Base-by-base conservation (phyloP, 345 rosid species). In the Toxicodendron radicans region DNA sequence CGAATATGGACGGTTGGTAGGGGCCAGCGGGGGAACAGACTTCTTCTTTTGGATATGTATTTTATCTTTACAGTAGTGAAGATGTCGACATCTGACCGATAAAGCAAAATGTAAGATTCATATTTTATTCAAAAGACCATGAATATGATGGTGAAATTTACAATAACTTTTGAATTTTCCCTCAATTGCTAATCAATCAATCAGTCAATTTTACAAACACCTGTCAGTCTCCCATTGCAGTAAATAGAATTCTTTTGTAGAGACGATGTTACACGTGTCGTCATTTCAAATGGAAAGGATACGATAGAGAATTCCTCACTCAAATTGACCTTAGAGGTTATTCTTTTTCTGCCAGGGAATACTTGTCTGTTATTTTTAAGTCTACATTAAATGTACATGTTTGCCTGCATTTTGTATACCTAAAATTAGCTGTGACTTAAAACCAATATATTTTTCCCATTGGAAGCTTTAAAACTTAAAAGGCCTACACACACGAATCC, bases 191-290 rank as follows among this genome's bases (percentile, higher is more conserved):
- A 38, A 38, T 38, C 43, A 38, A 38, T 62, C 41, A 27, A 17
- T 8, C 59, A 51, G 11, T 65, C 52, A 21, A 69, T 70, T 63
- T 54, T 65, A 60, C 71, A 60, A 16, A 64, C 72, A 68, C 79
- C 73, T 64, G 81, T 77, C 76, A 48, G 21, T 0, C 69, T 7
- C 8, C 65, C 64, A 0, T 70, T 17, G 38, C 30, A 14, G 0
- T 4, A 24, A 23, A 53, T 8, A 11, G 7, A 21, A 56, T 17
- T 1, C n/a, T 20, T 21, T 24, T 43, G 7, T 11, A 13, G 17
- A 0, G 18, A 14, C 27, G 7, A 21, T 16, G 3, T 45, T 57
- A 30, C 3, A 58, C 64, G 64, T 57, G 73, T 70, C 73, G 13
- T n/a, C 21, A 12, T 7, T 12, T 32, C 65, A 33, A 5, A 30